Evolutionary conservation across 257 asterid species (phyloP).

Genomic region (Fraxinus anomala): DNA sequence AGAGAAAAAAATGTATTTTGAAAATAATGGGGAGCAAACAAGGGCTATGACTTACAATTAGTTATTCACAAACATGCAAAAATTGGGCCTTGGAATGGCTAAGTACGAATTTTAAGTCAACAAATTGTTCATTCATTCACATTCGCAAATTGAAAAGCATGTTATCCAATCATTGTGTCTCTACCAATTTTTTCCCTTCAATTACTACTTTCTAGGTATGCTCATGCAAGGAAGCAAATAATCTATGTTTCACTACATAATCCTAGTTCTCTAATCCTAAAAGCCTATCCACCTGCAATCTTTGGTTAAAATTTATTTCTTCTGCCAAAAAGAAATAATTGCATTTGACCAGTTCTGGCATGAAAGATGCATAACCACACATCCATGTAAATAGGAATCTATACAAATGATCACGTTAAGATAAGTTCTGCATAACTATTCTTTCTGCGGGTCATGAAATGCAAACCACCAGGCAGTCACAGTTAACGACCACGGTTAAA

Average conservation of each 20-base stretch:
- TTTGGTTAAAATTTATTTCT: background rate
- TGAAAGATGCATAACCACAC: background rate
- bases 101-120: background rate
- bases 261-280: background rate
- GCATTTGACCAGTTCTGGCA: background rate
- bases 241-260: background rate
- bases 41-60: background rate
- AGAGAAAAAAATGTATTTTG: no score
- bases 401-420: background rate
- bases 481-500: background rate
- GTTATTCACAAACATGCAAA: background rate
- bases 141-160: background rate
- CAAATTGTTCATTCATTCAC: background rate
- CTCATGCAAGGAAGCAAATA: background rate
- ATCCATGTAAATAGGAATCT: background rate
- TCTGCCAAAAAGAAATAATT: background rate
- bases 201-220: background rate
- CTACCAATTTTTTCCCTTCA: background rate
- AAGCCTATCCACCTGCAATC: background rate
- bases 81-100: background rate
- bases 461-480: background rate
- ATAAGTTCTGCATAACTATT: background rate
- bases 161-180: background rate
- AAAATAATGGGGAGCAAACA: no score
- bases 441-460: background rate